Evolutionary conservation across 1,284 basidiomycete genomes (phyloP), one percentile per base, ranked within the genome.

Genomic region (Boletus nobilissimus): DNA sequence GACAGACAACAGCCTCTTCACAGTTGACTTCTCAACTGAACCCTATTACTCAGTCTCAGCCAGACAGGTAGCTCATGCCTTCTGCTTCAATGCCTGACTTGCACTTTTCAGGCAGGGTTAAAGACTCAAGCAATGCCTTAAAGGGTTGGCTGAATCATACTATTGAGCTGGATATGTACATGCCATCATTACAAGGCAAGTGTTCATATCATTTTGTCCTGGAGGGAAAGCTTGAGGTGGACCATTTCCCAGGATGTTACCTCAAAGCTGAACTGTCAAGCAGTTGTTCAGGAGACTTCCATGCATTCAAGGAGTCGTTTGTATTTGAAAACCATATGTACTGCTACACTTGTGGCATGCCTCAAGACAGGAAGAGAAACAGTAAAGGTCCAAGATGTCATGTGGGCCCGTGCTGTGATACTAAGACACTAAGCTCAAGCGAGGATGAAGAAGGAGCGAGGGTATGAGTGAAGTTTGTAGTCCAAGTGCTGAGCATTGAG

Each of bases 261-360:
- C 54, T 67, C 2, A 65, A 73, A 32, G 40, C 51, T 11, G 32
- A 60, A 46, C 29, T 68, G 32, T 63, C 39, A 10, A 62, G 57
- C 19, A 62, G 24, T 46, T 46, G 24, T 32, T 6, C 22, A 5
- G 29, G 60, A 40, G 46, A 74, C 32, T 78, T 51, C 60, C 3
- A 24, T 3, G 40, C 18, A 1, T 79, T 79, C 64, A 79, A 57
- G 60, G 1, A 5, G 18, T 38, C 68, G 3, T 79, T 79, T n/a
- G 0, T 11, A 0, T 79, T 79, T 9, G 22, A 69, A 22, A 51
- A 40, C 32, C 77, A 18, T 22, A 18, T 72, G 0, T 79, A 76
- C 34, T 79, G 78, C n/a, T 79, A 16, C 26, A 51, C 26, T 2
- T 79, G 77, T 9, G 78, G 78, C 8, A 57, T 79, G 14, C 78